Evolutionary conservation across 805 yeast species (phyloP).

Genomic region (Zygosaccharomyces rouxii): DNA sequence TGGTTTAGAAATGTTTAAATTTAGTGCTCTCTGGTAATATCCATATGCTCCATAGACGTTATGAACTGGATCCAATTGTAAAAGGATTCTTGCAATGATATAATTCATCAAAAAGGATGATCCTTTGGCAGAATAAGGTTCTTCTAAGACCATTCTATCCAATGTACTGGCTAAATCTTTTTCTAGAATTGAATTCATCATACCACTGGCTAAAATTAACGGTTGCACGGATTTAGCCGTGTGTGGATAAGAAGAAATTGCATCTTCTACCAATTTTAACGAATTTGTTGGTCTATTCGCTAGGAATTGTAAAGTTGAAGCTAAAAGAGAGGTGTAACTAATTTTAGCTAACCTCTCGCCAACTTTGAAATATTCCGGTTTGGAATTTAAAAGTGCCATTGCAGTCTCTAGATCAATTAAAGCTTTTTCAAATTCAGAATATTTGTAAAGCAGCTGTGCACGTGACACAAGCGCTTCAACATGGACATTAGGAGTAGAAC

Average conservation of each 20-base stretch:
- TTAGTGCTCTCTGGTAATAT: conserved; percentile 20
- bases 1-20: conserved; percentile 33
- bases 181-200: conserved; percentile 10
- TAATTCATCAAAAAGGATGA: conserved; percentile 14
- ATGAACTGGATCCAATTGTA: conserved; percentile 12
- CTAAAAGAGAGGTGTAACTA: conserved; percentile 14
- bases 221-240: conserved; percentile 13
- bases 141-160: conserved; percentile 10
- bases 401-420: conserved; percentile 14
- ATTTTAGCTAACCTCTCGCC: conserved; percentile 15
- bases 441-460: conserved; percentile 23
- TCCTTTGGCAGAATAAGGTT: conserved; percentile 5
- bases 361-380: conserved; percentile 9
- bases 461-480: conserved; percentile 21
- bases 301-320: conserved; percentile 14
- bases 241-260: conserved; percentile 10
- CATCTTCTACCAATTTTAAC: conserved; percentile 11
- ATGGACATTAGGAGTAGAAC: conserved; percentile 11
- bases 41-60: conserved; percentile 20
- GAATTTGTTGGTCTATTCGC: conserved; percentile 2
- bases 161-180: conserved; percentile 3
- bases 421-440: conserved; percentile 11
- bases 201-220: conserved; percentile 12
- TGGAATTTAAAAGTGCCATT: conserved; percentile 13
- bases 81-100: conserved; percentile 16